A percentile compares a stretch with the other conserved stretches of the same genome.
These are phyloP conservation scores for Glarea lozoyensis DNA, from an alignment of 495 filamentous ascomycete genomes.

Conservation along the genomic window DNA sequence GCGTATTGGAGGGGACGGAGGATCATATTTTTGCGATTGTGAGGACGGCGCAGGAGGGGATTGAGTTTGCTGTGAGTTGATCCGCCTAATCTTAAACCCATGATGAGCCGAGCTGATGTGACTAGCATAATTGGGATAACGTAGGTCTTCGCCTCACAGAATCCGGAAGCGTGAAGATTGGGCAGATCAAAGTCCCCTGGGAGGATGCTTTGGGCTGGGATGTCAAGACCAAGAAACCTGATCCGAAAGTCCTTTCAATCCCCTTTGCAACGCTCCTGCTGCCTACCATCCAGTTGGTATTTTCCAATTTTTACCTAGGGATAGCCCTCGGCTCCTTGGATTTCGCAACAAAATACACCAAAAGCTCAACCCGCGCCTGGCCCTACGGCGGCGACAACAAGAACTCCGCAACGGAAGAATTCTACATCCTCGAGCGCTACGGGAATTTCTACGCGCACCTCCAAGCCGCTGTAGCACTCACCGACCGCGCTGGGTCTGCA, in stretches of 20 bases:
- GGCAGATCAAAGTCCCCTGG: constrained; percentile 46
- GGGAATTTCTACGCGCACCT: constrained; percentile 52
- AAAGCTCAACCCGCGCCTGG: constrained; percentile 43
- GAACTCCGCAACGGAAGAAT: constrained; percentile 43
- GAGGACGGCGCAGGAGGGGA: constrained; percentile 41
- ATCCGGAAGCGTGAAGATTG: constrained; percentile 47
- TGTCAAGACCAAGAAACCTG: constrained; percentile 30
- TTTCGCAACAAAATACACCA: constrained; percentile 42
- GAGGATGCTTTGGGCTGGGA: constrained; percentile 51
- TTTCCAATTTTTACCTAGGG: constrained; percentile 54
- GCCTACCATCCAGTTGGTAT: constrained; percentile 53
- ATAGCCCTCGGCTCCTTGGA: constrained; percentile 45
- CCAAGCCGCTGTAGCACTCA: constrained; percentile 44
- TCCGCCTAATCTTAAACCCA: not conserved
- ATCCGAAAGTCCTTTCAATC: constrained; percentile 34
- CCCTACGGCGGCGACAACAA: constrained; percentile 50
- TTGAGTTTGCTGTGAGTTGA: constrained; percentile 32
- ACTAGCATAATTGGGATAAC: constrained; percentile 49
- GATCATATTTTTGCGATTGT: constrained; percentile 51
- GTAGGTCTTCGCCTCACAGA: constrained; percentile 52
- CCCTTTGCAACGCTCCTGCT: constrained; percentile 43
- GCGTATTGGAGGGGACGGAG: constrained; percentile 42
- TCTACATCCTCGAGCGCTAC: constrained; percentile 52
- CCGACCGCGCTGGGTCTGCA: constrained; percentile 39
- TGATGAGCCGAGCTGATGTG: not conserved